Evolutionary conservation across 768 basidiomycete species (phyloP).

Genomic region (Pholiota conissans): DNA sequence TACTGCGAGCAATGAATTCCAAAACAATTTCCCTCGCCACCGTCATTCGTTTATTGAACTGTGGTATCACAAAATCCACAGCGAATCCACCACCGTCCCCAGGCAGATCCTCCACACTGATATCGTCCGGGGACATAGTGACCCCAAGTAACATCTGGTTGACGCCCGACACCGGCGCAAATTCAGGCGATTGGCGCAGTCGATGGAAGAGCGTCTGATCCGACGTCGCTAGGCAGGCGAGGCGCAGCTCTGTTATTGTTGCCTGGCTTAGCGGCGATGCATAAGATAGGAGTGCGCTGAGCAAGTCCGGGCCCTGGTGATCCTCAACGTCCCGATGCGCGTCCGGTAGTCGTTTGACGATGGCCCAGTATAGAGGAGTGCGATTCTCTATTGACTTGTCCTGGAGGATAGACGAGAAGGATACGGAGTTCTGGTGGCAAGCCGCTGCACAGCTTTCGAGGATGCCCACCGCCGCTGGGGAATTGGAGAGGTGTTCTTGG

Average conservation of each 20-base stretch:
- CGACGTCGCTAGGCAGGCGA: slow-evolving; percentile 64
- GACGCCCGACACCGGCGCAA: slow-evolving; percentile 49
- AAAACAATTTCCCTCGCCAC: slow-evolving; percentile 51
- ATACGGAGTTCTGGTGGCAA: slow-evolving; percentile 48
- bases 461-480: slow-evolving; percentile 38
- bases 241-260: slow-evolving; percentile 60
- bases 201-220: slow-evolving; percentile 64
- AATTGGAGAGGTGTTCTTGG: slow-evolving; percentile 31
- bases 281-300: slow-evolving; percentile 50
- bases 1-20: slow-evolving; percentile 66
- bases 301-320: slow-evolving; percentile 37
- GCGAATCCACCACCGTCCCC: slow-evolving; percentile 55
- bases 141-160: slow-evolving; percentile 54
- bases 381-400: slow-evolving; percentile 63
- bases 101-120: slow-evolving; percentile 52
- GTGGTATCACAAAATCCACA: slow-evolving; percentile 48
- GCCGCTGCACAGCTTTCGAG: slow-evolving; percentile 66
- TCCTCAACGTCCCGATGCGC: slow-evolving; percentile 28
- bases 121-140: slow-evolving; percentile 46
- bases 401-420: slow-evolving; percentile 57
- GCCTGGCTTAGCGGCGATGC: slow-evolving; percentile 42
- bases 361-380: slow-evolving; percentile 73
- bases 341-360: slow-evolving; percentile 49
- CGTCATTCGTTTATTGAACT: slow-evolving; percentile 74
- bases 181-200: slow-evolving; percentile 50